Evolutionary conservation across 805 yeast genomes (phyloP).

Genomic region (Starmerella riodocensis): DNA sequence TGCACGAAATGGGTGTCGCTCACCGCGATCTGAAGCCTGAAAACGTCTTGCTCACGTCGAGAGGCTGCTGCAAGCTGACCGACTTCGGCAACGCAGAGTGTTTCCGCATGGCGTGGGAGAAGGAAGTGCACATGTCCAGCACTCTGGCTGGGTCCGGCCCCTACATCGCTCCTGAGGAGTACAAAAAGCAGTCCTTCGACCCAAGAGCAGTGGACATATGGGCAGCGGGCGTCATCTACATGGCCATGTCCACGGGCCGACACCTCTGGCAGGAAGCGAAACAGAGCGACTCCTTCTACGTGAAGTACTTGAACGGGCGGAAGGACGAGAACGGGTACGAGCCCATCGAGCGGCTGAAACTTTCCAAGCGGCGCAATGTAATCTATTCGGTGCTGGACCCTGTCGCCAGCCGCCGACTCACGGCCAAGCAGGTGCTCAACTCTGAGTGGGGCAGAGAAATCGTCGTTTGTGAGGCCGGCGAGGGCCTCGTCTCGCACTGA

Average conservation of each 20-base stretch:
- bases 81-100: slow-evolving; percentile 90
- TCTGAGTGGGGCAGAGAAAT: slow-evolving; percentile 94
- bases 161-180: slow-evolving; percentile 86
- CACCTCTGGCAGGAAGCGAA: slow-evolving; percentile 79
- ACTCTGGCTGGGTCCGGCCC: slow-evolving; percentile 81
- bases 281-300: slow-evolving; percentile 63
- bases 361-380: slow-evolving; percentile 83
- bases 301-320: slow-evolving; percentile 59
- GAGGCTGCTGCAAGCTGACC: slow-evolving; percentile 53
- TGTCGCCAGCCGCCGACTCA: slow-evolving; percentile 68
- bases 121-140: slow-evolving; percentile 44
- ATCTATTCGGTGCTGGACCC: slow-evolving; percentile 88
- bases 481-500: slow-evolving; percentile 15
- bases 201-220: slow-evolving; percentile 73
- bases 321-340: slow-evolving; percentile 76
- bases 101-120: slow-evolving; percentile 78
- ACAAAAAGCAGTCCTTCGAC: slow-evolving; percentile 42
- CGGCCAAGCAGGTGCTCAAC: slow-evolving; percentile 71
- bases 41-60: slow-evolving; percentile 52
- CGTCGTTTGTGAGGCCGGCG: slow-evolving; percentile 60
- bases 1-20: slow-evolving; percentile 84
- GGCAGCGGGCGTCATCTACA: slow-evolving; percentile 69
- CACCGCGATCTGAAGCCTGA: slow-evolving; percentile 92
- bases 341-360: slow-evolving; percentile 71
- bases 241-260: slow-evolving; percentile 78